A percentile compares a stretch with the other conserved stretches of the same genome.
These are phyloP conservation scores for Crithidia fasciculata DNA, from an alignment of 208 protist species.

Conservation along the genomic window DNA sequence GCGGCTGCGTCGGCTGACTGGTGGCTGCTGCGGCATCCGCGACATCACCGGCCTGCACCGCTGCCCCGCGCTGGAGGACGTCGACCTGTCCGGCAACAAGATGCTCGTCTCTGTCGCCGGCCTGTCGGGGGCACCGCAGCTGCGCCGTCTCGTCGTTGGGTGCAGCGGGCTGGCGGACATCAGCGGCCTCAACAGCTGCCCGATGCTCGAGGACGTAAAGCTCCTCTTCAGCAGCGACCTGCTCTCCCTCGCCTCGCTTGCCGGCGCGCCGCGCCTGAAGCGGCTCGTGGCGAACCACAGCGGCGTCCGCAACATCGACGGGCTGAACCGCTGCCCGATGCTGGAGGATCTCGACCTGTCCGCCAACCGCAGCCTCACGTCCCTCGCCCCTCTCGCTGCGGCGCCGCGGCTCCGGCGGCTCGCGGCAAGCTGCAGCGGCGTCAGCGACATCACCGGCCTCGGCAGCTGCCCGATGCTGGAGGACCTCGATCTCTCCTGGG, in stretches of 20 bases:
- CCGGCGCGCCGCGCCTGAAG: not conserved
- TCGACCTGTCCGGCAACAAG: constrained; percentile 15
- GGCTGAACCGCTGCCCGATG: constrained; percentile 1
- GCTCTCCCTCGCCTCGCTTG: not conserved
- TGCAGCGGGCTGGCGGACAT: constrained; percentile 11
- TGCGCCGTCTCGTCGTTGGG: constrained; percentile 9
- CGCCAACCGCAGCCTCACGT: not conserved
- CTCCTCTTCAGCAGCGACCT: not conserved
- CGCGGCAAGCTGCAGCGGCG: constrained; percentile 4
- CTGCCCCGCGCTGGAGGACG: constrained; percentile 1
- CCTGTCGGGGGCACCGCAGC: constrained; percentile 6
- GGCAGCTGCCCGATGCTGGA: constrained; percentile 6
- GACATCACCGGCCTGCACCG: not conserved
- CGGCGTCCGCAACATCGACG: constrained; percentile 7
- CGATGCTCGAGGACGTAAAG: not conserved
- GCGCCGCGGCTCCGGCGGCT: constrained; percentile 2
- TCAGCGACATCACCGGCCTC: constrained; percentile 2
- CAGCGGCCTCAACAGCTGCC: not conserved
- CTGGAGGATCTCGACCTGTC: constrained; percentile 5
- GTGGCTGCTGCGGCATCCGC: constrained; percentile 2
- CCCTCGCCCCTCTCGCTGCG: constrained; percentile 1
- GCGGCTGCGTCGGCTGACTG: constrained; percentile 2
- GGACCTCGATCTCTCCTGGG: not conserved
- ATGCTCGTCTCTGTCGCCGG: not conserved
- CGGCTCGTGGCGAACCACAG: constrained; percentile 3